Base-by-base conservation (phyloP, 805 yeast genomes). In the Priceomyces fermenticarens region DNA sequence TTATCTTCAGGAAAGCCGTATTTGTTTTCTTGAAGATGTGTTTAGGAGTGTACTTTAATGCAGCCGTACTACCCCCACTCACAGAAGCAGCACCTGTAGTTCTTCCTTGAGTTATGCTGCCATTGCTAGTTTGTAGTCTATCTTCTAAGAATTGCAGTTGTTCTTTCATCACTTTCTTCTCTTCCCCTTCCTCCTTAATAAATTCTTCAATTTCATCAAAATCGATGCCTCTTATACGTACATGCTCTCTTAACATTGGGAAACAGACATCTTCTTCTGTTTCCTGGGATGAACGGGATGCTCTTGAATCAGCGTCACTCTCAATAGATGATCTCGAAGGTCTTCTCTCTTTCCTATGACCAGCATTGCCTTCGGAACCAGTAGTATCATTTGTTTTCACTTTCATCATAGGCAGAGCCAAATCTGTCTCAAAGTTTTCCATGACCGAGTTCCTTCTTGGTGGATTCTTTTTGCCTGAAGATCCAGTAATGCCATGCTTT, bases 251-350 rank as follows among this genome's bases (percentile, higher is more conserved):
- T 37, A 80, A 67, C 88, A 88, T 84, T 2, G 98, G 98, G 64
- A 90, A 90, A 71, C 98, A 91, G 34, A 91, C 99, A 75, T 91
- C 98, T 58, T 88, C 97, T 55, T 91, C 98, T 0, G 96, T 88
- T 57, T 89, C 97, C 52, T 87, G 95, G 3, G 90, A 82, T 13
- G 82, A 80, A 48, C 88, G 72, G 8, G 91, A 83, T 1, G 82
- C 85, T 51, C 80, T 86, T 1, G 90, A 84, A 51, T 78, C 84
- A 14, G 73, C 75, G 48, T 85, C 91, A 45, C 81, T 76, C 52
- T 83, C 88, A 31, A 67, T 61, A 10, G 75, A 53, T 5, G 67
- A 47, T 45, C 60, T 48, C 36, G 73, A 55, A 23, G 65, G 51
- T 44, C 77, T 54, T 42, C 67, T 49, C 33, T 63, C 67, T 34